A percentile compares a stretch with the other conserved stretches of the same genome.
Evolutionary conservation across 108 stramenopile genomes (phyloP).

Genomic region (Poteriospumella lacustris): DNA sequence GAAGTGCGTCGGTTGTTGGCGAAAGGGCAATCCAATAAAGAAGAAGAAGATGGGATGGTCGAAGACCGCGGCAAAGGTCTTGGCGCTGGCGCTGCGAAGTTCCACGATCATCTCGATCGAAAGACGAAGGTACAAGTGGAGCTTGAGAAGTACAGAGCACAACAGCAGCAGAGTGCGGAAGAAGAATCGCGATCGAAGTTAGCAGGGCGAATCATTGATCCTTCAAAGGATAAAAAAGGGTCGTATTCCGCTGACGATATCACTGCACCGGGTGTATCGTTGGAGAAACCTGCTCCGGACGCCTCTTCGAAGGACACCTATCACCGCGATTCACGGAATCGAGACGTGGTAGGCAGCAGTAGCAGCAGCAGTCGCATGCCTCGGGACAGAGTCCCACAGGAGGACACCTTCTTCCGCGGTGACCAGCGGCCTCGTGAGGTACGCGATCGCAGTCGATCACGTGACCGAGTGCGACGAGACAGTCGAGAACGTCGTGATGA

Average conservation of each 20-base stretch:
- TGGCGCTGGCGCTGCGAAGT: slow-evolving; percentile 32
- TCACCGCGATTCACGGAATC: not conserved
- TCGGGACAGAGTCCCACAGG: not conserved
- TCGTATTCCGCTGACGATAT: too few species aligned
- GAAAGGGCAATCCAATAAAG: slow-evolving; percentile 18
- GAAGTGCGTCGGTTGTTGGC: slow-evolving; percentile 40
- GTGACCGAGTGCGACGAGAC: not conserved
- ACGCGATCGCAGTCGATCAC: not conserved
- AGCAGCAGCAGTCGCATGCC: not conserved
- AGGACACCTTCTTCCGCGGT: not conserved
- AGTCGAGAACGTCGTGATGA: not conserved
- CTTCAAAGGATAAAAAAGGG: too few species aligned
- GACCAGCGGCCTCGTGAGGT: not conserved
- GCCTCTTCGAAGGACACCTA: not conserved
- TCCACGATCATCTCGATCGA: slow-evolving; percentile 32
- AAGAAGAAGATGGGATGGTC: slow-evolving; percentile 16
- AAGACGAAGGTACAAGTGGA: slow-evolving; percentile 13
- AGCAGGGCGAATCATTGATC: too few species aligned
- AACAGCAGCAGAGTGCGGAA: not conserved
- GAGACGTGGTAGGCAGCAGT: not conserved
- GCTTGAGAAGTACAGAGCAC: not conserved
- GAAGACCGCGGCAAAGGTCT: slow-evolving; percentile 40
- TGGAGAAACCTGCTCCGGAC: not conserved
- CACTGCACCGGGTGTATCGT: too few species aligned
- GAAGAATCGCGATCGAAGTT: not conserved